These are phyloP conservation scores for Solanum dulcamara DNA, from an alignment of 257 asterid genomes.

Conservation along the genomic window DNA sequence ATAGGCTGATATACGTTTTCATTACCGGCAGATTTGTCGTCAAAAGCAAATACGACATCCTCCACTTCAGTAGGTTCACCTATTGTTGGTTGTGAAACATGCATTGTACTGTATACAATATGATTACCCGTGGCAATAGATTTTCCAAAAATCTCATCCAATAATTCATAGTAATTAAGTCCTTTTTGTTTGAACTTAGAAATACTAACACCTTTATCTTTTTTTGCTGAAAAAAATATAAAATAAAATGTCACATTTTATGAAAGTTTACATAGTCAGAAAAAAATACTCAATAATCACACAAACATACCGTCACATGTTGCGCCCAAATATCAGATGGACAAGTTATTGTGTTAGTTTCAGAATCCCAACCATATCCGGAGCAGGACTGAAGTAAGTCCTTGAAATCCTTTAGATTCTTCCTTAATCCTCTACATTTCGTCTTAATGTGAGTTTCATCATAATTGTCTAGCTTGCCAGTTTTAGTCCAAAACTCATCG, in stretches of 20 bases:
- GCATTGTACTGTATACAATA: neutral
- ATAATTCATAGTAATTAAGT: neutral
- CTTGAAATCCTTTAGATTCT: neutral
- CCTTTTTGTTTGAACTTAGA: neutral
- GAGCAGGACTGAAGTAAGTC: neutral
- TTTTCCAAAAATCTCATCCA: neutral
- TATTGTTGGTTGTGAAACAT: neutral
- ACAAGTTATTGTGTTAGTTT: neutral
- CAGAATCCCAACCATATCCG: neutral
- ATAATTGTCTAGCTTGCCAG: neutral
- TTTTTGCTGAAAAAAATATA: neutral
- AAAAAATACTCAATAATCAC: neutral
- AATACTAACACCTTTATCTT: neutral
- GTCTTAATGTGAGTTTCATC: neutral
- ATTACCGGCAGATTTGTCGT: neutral
- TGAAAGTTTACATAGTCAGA: neutral
- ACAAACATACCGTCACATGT: neutral
- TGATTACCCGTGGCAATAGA: neutral
- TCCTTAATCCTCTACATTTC: neutral
- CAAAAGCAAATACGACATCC: neutral
- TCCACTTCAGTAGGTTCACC: neutral
- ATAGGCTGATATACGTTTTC: neutral
- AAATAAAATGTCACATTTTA: neutral
- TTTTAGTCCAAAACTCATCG: neutral
- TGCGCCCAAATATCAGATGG: neutral